These are phyloP conservation scores for Podospora pseudocomata DNA, from an alignment of 495 filamentous ascomycete species.

Conservation along the genomic window DNA sequence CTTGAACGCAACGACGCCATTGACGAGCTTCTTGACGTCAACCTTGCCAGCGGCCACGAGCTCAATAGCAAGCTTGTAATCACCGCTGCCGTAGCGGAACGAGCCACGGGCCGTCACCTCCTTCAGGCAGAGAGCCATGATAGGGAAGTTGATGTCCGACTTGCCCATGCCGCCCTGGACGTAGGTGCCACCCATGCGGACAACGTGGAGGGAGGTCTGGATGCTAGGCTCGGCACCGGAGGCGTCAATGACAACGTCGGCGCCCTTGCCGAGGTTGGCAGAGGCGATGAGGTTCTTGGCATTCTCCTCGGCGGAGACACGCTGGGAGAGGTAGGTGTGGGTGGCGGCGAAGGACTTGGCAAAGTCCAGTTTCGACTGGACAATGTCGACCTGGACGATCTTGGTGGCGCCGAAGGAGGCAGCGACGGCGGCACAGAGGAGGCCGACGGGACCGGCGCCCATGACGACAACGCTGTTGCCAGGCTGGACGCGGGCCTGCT, in stretches of 20 bases:
- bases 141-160: slow-evolving; percentile 73
- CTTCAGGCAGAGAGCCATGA: slow-evolving; percentile 73
- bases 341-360: slow-evolving; percentile 64
- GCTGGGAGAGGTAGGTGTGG: slow-evolving; percentile 57
- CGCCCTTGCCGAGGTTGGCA: slow-evolving; percentile 54
- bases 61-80: slow-evolving; percentile 73
- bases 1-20: slow-evolving; percentile 63
- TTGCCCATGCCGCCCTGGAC: slow-evolving; percentile 85
- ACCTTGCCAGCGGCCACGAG: slow-evolving; percentile 62
- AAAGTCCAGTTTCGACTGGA: slow-evolving; percentile 64
- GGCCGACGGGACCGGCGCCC: slow-evolving; percentile 80
- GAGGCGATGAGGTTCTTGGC: slow-evolving; percentile 54
- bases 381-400: slow-evolving; percentile 74
- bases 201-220: slow-evolving; percentile 65
- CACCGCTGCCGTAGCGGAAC: slow-evolving; percentile 79
- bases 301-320: slow-evolving; percentile 58
- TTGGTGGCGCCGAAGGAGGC: slow-evolving; percentile 69
- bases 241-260: slow-evolving; percentile 79
- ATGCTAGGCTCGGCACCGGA: slow-evolving; percentile 75
- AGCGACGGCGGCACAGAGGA: slow-evolving; percentile 78
- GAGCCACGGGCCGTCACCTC: slow-evolving; percentile 77
- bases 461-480: slow-evolving; percentile 76
- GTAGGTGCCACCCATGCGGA: slow-evolving; percentile 71
- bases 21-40: slow-evolving; percentile 68
- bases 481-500: slow-evolving; percentile 62